phyloP scores from a whole-genome alignment of 306 rosid species.

The Cotoneaster glaucophyllus region DNA sequence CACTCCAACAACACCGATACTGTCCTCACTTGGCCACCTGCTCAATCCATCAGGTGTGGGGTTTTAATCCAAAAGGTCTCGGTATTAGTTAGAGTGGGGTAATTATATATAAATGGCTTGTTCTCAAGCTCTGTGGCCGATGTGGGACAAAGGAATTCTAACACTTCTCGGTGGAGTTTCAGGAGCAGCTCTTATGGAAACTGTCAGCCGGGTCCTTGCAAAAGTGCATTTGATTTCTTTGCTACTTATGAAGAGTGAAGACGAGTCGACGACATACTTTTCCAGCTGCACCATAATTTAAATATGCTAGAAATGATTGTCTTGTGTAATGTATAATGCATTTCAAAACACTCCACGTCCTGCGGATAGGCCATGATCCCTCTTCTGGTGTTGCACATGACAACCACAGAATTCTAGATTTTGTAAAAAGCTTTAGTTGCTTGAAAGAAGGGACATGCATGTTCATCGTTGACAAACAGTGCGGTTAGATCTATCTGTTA shows the following conservation, averaged over 20 bases:
- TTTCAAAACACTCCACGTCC: background rate
- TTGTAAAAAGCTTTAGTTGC: background rate
- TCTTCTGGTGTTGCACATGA: background rate
- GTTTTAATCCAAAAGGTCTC: too few relatives aligned
- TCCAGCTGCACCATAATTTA: background rate
- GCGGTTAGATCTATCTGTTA: background rate
- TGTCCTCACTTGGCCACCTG: too few relatives aligned
- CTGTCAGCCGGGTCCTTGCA: background rate
- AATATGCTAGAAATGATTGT: too few relatives aligned
- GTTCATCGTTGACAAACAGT: background rate
- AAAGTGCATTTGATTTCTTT: background rate
- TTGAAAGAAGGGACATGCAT: background rate
- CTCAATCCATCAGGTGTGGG: too few relatives aligned
- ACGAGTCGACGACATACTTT: background rate
- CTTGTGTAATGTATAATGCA: background rate
- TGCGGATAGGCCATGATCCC: background rate
- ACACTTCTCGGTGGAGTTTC: slow-evolving; percentile 21
- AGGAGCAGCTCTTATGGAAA: slow-evolving; percentile 20
- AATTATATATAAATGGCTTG: too few relatives aligned
- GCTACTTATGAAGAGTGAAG: background rate
- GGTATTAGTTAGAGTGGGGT: too few relatives aligned
- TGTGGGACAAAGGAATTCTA: too few relatives aligned
- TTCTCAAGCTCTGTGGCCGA: too few relatives aligned
- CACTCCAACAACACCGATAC: too few relatives aligned
- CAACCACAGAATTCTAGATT: background rate